Conservation (phyloP, 2,329 filamentous ascomycete species). For the Nemania serpens region DNA sequence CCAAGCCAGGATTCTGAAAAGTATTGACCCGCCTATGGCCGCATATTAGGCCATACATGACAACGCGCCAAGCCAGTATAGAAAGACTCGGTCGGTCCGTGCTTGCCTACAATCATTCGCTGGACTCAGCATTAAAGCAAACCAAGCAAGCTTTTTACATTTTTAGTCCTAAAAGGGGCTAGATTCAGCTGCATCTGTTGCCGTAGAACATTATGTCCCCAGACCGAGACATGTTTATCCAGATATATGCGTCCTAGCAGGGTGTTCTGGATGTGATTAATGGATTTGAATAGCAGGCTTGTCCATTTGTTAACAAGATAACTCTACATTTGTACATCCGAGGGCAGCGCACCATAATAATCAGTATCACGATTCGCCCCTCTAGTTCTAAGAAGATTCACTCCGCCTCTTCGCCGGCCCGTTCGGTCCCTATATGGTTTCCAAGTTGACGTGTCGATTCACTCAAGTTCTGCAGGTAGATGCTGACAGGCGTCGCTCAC, state of each 20-base stretch:
- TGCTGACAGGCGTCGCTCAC: slow-evolving; percentile 33
- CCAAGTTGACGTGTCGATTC: slow-evolving; percentile 34
- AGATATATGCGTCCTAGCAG: slow-evolving; percentile 27
- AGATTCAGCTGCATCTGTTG: slow-evolving; percentile 25
- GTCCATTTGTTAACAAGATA: slow-evolving; percentile 30
- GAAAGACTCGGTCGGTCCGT: slow-evolving; percentile 32
- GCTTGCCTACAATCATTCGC: slow-evolving; percentile 17
- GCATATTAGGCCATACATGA: slow-evolving; percentile 42
- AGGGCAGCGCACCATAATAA: slow-evolving; percentile 18
- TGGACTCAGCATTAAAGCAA: slow-evolving; percentile 16
- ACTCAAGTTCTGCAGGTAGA: slow-evolving; percentile 34
- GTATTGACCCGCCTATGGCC: slow-evolving; percentile 40
- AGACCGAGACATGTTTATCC: slow-evolving; percentile 25
- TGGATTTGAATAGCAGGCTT: slow-evolving; percentile 23
- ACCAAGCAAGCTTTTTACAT: slow-evolving; percentile 28
- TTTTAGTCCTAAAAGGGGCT: slow-evolving; percentile 16
- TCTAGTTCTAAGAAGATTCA: slow-evolving; percentile 28
- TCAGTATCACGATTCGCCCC: slow-evolving; percentile 28
- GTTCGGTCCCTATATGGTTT: slow-evolving; percentile 36
- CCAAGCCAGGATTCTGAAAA: slow-evolving; percentile 59
- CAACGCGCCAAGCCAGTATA: slow-evolving; percentile 40
- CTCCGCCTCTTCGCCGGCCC: slow-evolving; percentile 33
- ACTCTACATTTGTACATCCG: slow-evolving; percentile 34
- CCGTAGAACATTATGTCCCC: slow-evolving; percentile 28
- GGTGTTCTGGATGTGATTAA: slow-evolving; percentile 26